Conservation (phyloP, 2,329 filamentous ascomycete species). For the Leptoxyphium fumago region DNA sequence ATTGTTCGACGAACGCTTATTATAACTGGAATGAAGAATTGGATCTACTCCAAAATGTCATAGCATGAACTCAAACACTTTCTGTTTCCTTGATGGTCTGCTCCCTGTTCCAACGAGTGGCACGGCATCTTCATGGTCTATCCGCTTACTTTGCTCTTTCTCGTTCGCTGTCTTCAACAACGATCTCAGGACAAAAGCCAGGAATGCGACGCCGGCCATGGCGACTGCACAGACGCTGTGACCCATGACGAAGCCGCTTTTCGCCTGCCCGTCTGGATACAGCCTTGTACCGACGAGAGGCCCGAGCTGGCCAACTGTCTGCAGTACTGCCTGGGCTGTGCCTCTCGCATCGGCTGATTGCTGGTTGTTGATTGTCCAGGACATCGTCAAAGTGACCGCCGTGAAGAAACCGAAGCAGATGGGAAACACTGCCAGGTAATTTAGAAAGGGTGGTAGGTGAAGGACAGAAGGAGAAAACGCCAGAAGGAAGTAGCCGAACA, state of each 20-base stretch:
- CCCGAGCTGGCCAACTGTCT: slow-evolving; percentile 67
- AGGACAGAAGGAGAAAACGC: slow-evolving; percentile 27
- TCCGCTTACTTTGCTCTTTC: neutral
- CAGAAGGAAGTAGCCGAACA: slow-evolving; percentile 32
- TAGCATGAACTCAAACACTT: neutral
- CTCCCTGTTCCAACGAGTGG: neutral
- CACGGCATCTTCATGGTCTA: neutral
- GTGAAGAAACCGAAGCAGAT: slow-evolving; percentile 70
- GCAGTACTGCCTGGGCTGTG: slow-evolving; percentile 64
- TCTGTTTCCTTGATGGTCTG: neutral
- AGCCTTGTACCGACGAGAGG: slow-evolving; percentile 44
- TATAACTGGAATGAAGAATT: too few relatives aligned
- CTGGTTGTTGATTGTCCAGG: slow-evolving; percentile 84
- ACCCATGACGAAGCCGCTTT: slow-evolving; percentile 33
- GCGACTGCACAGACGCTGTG: slow-evolving; percentile 36
- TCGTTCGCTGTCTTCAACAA: slow-evolving; percentile 23
- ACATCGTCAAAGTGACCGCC: slow-evolving; percentile 69
- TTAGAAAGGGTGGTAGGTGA: slow-evolving; percentile 20
- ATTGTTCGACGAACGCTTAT: too few relatives aligned
- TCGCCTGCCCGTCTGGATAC: slow-evolving; percentile 29
- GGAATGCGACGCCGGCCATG: slow-evolving; percentile 32
- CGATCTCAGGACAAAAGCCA: slow-evolving; percentile 29
- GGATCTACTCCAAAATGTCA: neutral
- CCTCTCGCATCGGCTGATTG: slow-evolving; percentile 53
- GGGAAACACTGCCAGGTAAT: slow-evolving; percentile 66